Evolutionary conservation across 805 yeast genomes (phyloP).

Genomic region (Myxozyma sirexii): DNA sequence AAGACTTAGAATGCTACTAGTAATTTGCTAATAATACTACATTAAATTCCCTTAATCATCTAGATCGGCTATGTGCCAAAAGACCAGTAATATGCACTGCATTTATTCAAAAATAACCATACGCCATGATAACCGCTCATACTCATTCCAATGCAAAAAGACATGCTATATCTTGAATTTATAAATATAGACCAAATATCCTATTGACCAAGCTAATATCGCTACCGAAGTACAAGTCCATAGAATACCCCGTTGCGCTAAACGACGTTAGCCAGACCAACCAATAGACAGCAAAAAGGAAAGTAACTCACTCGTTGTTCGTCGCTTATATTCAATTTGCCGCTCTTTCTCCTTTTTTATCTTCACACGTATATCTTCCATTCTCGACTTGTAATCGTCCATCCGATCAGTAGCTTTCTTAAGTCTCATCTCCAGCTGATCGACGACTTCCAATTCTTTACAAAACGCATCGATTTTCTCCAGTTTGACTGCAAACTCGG

Average conservation of each 20-base stretch:
- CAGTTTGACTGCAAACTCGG: constrained; percentile 16
- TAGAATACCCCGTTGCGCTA: constrained; percentile 16
- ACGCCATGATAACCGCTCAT: too few species aligned
- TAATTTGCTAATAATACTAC: too few species aligned
- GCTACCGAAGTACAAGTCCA: constrained; percentile 10
- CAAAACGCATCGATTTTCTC: constrained; percentile 18
- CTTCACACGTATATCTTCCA: not conserved
- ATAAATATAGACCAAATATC: not conserved
- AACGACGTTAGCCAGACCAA: not conserved
- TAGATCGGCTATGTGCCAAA: too few species aligned
- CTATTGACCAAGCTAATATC: not conserved
- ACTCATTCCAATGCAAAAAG: too few species aligned
- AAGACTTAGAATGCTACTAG: too few species aligned
- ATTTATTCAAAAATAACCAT: too few species aligned
- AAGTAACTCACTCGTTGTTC: constrained; percentile 2
- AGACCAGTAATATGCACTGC: too few species aligned
- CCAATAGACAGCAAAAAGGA: not conserved
- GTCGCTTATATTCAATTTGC: constrained; percentile 11
- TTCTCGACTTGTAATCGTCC: constrained; percentile 10
- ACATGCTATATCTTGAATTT: too few species aligned
- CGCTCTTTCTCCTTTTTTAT: constrained; percentile 9
- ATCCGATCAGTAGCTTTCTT: constrained; percentile 8
- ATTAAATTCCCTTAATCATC: too few species aligned
- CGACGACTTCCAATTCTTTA: constrained; percentile 13
- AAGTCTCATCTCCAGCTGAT: constrained; percentile 15